These are phyloP conservation scores for Aureobasidium pullulans DNA, from an alignment of 2,329 filamentous ascomycete species.

Conservation along the genomic window DNA sequence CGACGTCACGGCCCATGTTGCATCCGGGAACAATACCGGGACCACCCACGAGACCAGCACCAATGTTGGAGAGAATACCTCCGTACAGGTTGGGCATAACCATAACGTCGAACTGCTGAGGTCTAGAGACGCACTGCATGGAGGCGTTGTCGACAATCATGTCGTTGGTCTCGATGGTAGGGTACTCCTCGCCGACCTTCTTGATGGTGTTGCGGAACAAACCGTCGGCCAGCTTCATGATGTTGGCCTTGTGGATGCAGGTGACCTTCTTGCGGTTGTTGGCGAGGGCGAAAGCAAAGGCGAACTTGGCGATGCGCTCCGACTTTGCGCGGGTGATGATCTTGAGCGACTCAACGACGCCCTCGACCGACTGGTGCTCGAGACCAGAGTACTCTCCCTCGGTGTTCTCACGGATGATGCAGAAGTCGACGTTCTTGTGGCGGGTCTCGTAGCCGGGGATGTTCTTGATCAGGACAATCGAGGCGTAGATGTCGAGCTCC, in stretches of 20 bases:
- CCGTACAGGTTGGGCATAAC: conserved; percentile 99
- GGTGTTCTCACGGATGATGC: conserved; percentile 99
- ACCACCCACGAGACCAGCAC: conserved; percentile 90
- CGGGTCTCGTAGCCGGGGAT: conserved; percentile 97
- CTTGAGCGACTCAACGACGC: conserved; percentile 98
- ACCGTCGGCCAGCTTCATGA: conserved; percentile 99
- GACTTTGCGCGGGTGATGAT: conserved; percentile 99
- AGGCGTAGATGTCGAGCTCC: conserved; percentile 99
- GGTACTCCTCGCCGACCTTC: conserved; percentile 87
- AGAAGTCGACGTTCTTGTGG: conserved; percentile 94
- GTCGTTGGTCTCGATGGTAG: conserved; percentile 90
- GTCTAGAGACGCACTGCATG: conserved; percentile 95
- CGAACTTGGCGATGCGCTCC: conserved; percentile 98
- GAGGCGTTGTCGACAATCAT: conserved; percentile 99
- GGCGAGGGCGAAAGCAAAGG: conserved; percentile 93
- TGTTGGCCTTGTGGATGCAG: conserved; percentile 99
- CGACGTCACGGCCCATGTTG: conserved; percentile 98
- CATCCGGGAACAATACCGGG: conserved; percentile 95
- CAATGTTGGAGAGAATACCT: conserved; percentile 98
- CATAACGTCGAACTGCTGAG: conserved; percentile 99
- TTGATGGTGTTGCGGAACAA: conserved; percentile 98
- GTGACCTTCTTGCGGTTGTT: conserved; percentile 99
- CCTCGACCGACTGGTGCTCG: conserved; percentile 93
- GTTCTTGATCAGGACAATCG: conserved; percentile 97
- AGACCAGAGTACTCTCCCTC: conserved; percentile 99